Evolutionary conservation across 768 basidiomycete species (phyloP), one percentile per base, ranked within the genome.

Genomic region (Auriscalpium vulgare): DNA sequence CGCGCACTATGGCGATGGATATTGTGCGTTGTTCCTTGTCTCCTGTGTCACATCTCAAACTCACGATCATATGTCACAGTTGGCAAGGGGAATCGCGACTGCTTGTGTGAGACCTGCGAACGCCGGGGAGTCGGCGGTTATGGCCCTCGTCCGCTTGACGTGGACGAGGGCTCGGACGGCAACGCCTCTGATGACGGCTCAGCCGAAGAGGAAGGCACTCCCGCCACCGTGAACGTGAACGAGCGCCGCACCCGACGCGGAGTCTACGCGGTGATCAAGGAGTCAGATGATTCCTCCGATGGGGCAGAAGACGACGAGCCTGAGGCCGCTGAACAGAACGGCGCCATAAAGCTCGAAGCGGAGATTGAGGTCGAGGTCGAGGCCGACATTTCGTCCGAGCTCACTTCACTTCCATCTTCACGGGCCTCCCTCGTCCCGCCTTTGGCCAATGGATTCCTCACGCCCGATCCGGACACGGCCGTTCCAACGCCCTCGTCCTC

Each of bases 1-100:
- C 35, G 91, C 91, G 45, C 88, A 91, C 68, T 93, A 93, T 66
- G 91, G 91, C 47, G 88, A 92, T 71, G 87, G 87, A 47, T 93
- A 93, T 69, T 93, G 90, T 93, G 67, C 73, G 88, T 82, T 38
- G 53, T 49, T 17, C 3, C 1, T 43, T 5, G 29, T 9, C 8
- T 8, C 4, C 40, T 14, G 17, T 43, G 40, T 43, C 40, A 43
- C 29, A 29, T 21, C 4, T 29, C 8, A 17, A 43, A 50, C 65
- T 67, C 40, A 68, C 74, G 71, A 74, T 37, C 46, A 51, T 62
- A 56, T 47, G 46, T 60, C 54, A 58, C 60, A 86, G 84, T 87
- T 66, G 85, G 85, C 51, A 74, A 79, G 59, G 81, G 78, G 57
- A 87, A 87, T 62, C 77, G 84, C 21, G 82, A 85, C 66, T 93